These are phyloP conservation scores for Penicillium cinerascens DNA, from an alignment of 495 filamentous ascomycete genomes.

Conservation along the genomic window DNA sequence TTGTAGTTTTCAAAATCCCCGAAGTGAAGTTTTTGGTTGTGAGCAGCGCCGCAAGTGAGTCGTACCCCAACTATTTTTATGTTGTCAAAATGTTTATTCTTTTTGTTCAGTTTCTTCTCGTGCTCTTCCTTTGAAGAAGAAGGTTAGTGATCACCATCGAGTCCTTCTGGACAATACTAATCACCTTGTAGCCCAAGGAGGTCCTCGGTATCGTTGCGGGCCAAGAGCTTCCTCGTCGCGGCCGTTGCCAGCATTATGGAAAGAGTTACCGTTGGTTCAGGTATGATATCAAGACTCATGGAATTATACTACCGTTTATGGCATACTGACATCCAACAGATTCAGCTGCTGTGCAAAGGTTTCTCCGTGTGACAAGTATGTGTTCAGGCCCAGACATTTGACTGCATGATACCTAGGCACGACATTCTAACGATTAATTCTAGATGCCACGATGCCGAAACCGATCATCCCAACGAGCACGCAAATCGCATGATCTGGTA, in stretches of 20 bases:
- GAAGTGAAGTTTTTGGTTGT: constrained; percentile 78
- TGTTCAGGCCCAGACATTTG: not conserved
- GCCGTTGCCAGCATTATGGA: constrained; percentile 74
- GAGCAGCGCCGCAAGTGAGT: constrained; percentile 50
- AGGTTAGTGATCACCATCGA: constrained; percentile 29
- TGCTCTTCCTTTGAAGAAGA: constrained; percentile 50
- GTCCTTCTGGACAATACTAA: not conserved
- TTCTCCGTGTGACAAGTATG: constrained; percentile 70
- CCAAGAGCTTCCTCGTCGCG: constrained; percentile 69
- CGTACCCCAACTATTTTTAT: not conserved
- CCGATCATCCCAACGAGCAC: constrained; percentile 75
- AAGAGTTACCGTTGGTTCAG: constrained; percentile 85
- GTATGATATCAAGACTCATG: too few relatives aligned
- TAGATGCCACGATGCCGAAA: constrained; percentile 72
- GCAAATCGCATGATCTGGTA: constrained; percentile 86
- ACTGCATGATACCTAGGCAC: too few relatives aligned
- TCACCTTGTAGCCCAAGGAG: constrained; percentile 47
- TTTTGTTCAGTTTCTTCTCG: constrained; percentile 30
- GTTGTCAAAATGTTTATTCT: constrained; percentile 9
- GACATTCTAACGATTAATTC: constrained; percentile 2
- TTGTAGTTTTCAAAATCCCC: constrained; percentile 61
- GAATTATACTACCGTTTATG: too few relatives aligned
- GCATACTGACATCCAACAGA: too few relatives aligned
- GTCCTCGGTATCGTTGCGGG: constrained; percentile 76
- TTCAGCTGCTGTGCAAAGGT: constrained; percentile 66